Evolutionary conservation across 371 early-diverging fungal genomes (phyloP).

Genomic region (Mortierella sp.): DNA sequence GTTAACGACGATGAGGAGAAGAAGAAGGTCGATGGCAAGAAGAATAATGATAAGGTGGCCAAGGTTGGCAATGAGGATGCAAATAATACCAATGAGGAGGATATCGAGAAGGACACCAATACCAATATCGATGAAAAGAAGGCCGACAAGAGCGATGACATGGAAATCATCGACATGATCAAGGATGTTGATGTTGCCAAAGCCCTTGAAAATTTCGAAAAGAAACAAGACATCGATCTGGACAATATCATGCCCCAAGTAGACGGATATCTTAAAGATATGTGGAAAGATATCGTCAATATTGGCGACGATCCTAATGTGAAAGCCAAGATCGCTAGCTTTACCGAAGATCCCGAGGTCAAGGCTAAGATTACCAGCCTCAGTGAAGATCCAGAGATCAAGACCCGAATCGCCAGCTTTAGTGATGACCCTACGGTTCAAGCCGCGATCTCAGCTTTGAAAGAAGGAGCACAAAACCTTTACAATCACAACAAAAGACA

Average conservation of each 20-base stretch:
- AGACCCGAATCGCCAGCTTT: background rate
- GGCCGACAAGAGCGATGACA: background rate
- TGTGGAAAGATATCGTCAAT: conserved; percentile 16
- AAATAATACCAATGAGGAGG: background rate
- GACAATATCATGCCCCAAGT: background rate
- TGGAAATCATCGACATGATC: no score
- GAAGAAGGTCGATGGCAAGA: background rate
- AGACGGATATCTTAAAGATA: conserved; percentile 3
- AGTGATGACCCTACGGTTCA: conserved; percentile 5
- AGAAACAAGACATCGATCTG: background rate
- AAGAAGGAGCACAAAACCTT: background rate
- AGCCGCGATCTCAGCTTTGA: conserved; percentile 9
- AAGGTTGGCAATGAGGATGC: background rate
- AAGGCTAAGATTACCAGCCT: background rate
- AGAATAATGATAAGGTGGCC: background rate
- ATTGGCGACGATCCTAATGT: background rate
- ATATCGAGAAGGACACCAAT: background rate
- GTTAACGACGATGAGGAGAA: background rate
- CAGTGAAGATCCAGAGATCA: background rate
- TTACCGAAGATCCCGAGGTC: background rate
- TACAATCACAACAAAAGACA: background rate
- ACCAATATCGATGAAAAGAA: background rate
- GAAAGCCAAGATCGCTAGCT: background rate
- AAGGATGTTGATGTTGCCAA: no score
- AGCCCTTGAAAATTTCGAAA: background rate